These are phyloP conservation scores for Ceratobasidium papillatum DNA, from an alignment of 1,284 basidiomycete species.

Conservation along the genomic window DNA sequence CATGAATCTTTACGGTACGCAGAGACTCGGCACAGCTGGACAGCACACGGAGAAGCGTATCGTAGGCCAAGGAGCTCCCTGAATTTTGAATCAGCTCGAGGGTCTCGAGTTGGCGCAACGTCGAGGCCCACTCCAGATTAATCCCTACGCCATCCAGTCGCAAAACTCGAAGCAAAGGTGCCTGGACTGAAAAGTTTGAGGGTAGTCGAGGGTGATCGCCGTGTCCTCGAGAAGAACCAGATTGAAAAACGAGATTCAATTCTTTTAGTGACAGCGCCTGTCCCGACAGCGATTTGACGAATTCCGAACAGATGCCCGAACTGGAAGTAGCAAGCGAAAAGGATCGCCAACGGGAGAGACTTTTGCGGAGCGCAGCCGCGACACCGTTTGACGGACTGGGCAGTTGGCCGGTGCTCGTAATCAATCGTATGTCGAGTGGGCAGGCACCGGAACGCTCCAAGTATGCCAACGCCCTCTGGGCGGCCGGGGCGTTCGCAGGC, in stretches of 20 bases:
- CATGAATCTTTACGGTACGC: conserved; percentile 33
- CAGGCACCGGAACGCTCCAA: conserved; percentile 39
- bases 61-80: conserved; percentile 24
- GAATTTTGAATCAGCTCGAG: conserved; percentile 31
- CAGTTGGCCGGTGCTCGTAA: conserved; percentile 18
- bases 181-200: conserved; percentile 36
- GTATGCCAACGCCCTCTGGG: conserved; percentile 30
- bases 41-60: conserved; percentile 21
- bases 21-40: conserved; percentile 27
- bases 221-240: conserved; percentile 13
- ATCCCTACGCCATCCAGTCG: conserved; percentile 30
- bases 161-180: conserved; percentile 14
- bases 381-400: conserved; percentile 32
- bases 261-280: conserved; percentile 18
- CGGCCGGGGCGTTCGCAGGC: conserved; percentile 9
- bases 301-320: conserved; percentile 17
- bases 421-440: conserved; percentile 34
- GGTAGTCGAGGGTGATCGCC: conserved; percentile 36
- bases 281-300: conserved; percentile 36
- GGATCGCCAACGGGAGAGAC: conserved; percentile 37
- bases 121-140: conserved; percentile 32
- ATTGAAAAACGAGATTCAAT: conserved; percentile 33
- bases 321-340: conserved; percentile 35
- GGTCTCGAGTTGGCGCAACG: conserved; percentile 23
- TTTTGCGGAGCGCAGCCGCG: neutral